A percentile compares a stretch with the other conserved stretches of the same genome.
These are phyloP conservation scores for Daldinia sp. DNA, from an alignment of 2,329 filamentous ascomycete genomes.

Conservation along the genomic window DNA sequence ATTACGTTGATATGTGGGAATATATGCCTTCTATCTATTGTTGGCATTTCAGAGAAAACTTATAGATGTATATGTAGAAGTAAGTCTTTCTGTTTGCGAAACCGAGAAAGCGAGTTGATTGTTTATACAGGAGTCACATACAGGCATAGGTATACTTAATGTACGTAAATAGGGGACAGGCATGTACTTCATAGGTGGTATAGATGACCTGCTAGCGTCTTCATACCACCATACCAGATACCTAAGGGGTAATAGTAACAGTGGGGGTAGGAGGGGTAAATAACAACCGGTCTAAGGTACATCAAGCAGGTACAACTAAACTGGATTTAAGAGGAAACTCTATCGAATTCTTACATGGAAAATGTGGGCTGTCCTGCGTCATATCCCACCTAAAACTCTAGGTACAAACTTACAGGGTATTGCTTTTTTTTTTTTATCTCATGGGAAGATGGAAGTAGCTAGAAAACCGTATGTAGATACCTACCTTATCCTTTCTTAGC, in stretches of 20 bases:
- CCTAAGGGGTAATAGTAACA: neutral
- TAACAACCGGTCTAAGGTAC: neutral
- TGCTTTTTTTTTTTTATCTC: neutral
- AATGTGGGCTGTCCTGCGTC: slow-evolving; percentile 34
- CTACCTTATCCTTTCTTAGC: too few species aligned
- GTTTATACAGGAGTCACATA: neutral
- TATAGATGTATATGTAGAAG: neutral
- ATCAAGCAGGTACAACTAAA: slow-evolving; percentile 21
- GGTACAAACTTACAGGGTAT: neutral
- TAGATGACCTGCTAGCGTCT: neutral
- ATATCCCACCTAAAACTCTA: slow-evolving; percentile 12
- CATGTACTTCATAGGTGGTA: neutral
- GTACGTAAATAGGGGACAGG: too few species aligned
- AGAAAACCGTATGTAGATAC: slow-evolving; percentile 15
- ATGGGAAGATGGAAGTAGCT: slow-evolving; percentile 24
- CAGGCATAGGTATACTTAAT: too few species aligned
- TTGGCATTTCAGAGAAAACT: too few species aligned
- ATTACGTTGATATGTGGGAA: neutral
- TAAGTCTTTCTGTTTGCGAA: neutral
- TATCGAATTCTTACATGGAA: slow-evolving; percentile 8
- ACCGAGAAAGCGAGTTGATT: neutral
- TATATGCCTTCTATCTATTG: neutral
- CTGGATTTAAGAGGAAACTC: neutral
- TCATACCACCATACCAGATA: neutral
- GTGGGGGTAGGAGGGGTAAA: slow-evolving; percentile 5